Percentiles rank a stretch among this genome's conserved stretches.
phyloP scores from a whole-genome alignment of 176 grass and related monocot species.

The Carex myosuroides region DNA sequence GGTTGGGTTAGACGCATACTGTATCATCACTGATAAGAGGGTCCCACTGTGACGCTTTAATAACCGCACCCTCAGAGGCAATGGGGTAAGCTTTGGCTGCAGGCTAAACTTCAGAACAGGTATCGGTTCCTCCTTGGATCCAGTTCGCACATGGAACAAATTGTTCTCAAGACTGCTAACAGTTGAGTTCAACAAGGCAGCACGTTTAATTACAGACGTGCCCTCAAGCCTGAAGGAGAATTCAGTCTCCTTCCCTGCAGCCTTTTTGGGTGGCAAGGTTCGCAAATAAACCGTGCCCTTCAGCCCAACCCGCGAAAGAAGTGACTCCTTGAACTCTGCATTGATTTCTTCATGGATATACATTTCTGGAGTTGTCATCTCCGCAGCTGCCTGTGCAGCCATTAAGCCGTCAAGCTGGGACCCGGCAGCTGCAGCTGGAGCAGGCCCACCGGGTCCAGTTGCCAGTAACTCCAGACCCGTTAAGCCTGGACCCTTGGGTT shows the following conservation, averaged over 20 bases:
- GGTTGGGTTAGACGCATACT: conserved; percentile 69
- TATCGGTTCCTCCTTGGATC: conserved; percentile 69
- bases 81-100: conserved; percentile 62
- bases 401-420: conserved; percentile 60
- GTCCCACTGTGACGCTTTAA: conserved; percentile 86
- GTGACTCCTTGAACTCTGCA: conserved; percentile 79
- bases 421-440: conserved; percentile 31
- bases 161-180: conserved; percentile 75
- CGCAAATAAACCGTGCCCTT: conserved; percentile 77
- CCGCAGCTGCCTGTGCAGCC: conserved; percentile 45
- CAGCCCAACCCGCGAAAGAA: conserved; percentile 69
- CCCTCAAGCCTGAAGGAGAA: conserved; percentile 93
- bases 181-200: conserved; percentile 54
- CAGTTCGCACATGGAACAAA: conserved; percentile 68
- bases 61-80: conserved; percentile 76
- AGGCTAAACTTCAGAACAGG: conserved; percentile 80
- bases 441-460: conserved; percentile 27
- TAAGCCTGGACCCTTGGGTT: conserved; percentile 50
- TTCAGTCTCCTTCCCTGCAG: conserved; percentile 72
- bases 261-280: conserved; percentile 72
- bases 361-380: conserved; percentile 81
- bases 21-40: conserved; percentile 87
- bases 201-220: conserved; percentile 75
- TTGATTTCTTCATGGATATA: conserved; percentile 83
- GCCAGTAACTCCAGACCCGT: conserved; percentile 81